phyloP scores from a whole-genome alignment of 1,284 basidiomycete species.

The Cystobasidium slooffiae region DNA sequence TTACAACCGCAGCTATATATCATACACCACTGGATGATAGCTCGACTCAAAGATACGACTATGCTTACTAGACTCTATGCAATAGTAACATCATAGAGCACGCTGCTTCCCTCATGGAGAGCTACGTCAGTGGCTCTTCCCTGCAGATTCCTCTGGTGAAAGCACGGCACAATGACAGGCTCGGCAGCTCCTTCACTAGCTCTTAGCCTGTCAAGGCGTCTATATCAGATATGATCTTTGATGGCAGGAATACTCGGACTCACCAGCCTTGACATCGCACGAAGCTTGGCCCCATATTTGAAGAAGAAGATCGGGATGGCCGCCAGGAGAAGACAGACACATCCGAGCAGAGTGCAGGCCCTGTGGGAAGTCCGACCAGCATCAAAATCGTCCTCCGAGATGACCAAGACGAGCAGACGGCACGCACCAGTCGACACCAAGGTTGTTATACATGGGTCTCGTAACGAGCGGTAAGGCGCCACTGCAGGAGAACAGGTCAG shows the following conservation, averaged over 20 bases:
- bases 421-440: slow-evolving; percentile 56
- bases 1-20: too few relatives aligned
- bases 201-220: too few relatives aligned
- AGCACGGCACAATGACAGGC: too few relatives aligned
- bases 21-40: too few relatives aligned
- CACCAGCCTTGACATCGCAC: slow-evolving; percentile 32
- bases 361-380: not conserved
- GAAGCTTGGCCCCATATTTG: slow-evolving; percentile 31
- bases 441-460: slow-evolving; percentile 56
- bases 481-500: slow-evolving; percentile 48
- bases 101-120: too few relatives aligned
- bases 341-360: slow-evolving; percentile 56
- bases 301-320: slow-evolving; percentile 41
- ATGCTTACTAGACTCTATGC: too few relatives aligned
- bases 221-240: too few relatives aligned
- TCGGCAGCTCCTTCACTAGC: too few relatives aligned
- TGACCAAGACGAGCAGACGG: not conserved
- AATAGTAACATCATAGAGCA: too few relatives aligned
- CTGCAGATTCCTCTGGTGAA: too few relatives aligned
- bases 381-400: not conserved
- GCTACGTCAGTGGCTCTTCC: too few relatives aligned
- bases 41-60: too few relatives aligned
- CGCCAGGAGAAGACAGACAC: slow-evolving; percentile 50
- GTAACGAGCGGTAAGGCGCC: slow-evolving; percentile 57
- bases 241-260: not conserved